A percentile compares a stretch with the other conserved stretches of the same genome.
Conservation (phyloP, 192 early-diverging fungal genomes). For the Coemansia erecta region DNA sequence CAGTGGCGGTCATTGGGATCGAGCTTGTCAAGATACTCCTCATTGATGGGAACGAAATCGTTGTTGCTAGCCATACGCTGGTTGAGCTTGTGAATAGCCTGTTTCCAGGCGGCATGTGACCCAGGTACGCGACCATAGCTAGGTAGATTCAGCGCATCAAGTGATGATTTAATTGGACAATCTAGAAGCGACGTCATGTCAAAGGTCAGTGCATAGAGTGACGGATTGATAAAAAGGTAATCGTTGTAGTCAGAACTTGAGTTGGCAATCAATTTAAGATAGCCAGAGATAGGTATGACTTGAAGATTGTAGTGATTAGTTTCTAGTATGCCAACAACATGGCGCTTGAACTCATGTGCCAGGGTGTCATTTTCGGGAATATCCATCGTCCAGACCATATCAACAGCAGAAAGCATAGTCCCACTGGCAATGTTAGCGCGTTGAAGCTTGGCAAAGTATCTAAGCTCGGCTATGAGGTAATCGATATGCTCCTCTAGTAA, state of each 20-base stretch:
- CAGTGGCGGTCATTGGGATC: not conserved
- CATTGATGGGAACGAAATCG: not conserved
- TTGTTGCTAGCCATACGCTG: not conserved
- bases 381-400: conserved; percentile 2
- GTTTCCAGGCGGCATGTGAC: not conserved
- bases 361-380: not conserved
- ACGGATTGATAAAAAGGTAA: too few relatives aligned
- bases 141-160: not conserved
- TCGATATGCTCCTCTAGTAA: not conserved
- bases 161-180: not conserved
- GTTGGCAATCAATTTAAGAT: too few relatives aligned
- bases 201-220: too few relatives aligned
- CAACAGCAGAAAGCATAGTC: not conserved
- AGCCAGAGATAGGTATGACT: too few relatives aligned
- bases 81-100: not conserved
- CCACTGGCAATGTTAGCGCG: not conserved
- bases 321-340: not conserved
- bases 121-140: not conserved
- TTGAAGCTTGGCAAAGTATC: not conserved
- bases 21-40: not conserved
- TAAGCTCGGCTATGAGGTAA: not conserved
- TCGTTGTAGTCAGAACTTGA: too few relatives aligned
- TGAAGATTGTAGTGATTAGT: too few relatives aligned
- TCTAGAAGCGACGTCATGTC: not conserved
- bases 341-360: not conserved